phyloP scores from a whole-genome alignment of 495 filamentous ascomycete genomes.

The Glarea lozoyensis region DNA sequence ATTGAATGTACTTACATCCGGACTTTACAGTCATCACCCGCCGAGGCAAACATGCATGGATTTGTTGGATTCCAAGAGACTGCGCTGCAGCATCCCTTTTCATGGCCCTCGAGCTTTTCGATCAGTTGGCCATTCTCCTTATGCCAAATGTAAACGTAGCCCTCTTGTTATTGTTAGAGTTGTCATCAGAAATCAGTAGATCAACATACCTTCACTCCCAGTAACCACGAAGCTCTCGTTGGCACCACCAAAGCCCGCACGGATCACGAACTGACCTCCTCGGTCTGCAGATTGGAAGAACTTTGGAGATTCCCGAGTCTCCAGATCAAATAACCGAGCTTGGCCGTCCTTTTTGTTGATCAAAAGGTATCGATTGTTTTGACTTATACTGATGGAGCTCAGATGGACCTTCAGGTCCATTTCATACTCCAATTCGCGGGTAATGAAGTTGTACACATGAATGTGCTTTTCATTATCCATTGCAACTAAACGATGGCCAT shows the following conservation, averaged over 20 bases:
- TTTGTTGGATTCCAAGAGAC: constrained; percentile 83
- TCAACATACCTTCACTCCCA: constrained; percentile 89
- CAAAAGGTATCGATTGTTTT: constrained; percentile 70
- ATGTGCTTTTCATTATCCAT: constrained; percentile 62
- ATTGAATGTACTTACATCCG: constrained; percentile 58
- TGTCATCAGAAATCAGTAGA: no score
- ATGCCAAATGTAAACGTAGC: constrained; percentile 80
- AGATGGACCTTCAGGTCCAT: constrained; percentile 55
- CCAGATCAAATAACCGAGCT: constrained; percentile 68
- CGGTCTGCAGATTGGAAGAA: constrained; percentile 59
- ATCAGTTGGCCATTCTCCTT: constrained; percentile 69
- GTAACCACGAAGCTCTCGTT: constrained; percentile 83
- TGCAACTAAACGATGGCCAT: constrained; percentile 69
- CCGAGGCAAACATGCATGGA: constrained; percentile 80
- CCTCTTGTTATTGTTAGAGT: no score
- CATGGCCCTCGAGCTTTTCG: constrained; percentile 67
- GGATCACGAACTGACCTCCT: constrained; percentile 65
- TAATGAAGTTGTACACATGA: constrained; percentile 73
- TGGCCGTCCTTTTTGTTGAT: constrained; percentile 70
- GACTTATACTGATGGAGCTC: constrained; percentile 72
- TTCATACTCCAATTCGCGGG: constrained; percentile 64
- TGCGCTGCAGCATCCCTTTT: constrained; percentile 72
- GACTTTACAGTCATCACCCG: constrained; percentile 78
- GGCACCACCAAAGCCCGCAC: constrained; percentile 79
- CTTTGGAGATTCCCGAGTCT: constrained; percentile 60